Evolutionary conservation across 495 filamentous ascomycete species (phyloP).

Genomic region (Parmelia sp.): DNA sequence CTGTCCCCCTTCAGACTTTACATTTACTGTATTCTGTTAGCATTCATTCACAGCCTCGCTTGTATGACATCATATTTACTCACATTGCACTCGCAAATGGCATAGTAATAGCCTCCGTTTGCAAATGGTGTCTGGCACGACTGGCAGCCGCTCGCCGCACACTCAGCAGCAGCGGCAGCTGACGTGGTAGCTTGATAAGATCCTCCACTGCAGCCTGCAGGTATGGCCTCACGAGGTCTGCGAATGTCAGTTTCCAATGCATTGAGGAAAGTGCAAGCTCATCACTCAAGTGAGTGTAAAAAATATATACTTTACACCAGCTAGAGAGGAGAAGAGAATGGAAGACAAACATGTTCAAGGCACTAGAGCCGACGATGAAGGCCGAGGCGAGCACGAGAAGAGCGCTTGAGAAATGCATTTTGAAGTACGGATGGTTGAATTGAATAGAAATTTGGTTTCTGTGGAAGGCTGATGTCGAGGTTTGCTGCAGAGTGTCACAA

Average conservation of each 20-base stretch:
- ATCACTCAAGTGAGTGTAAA: not conserved
- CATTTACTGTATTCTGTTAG: not conserved
- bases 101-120: not conserved
- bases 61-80: not conserved
- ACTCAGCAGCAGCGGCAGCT: not conserved
- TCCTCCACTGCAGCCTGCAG: conserved; percentile 13
- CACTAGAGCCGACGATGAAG: not conserved
- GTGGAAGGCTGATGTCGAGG: not conserved
- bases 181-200: conserved; percentile 6
- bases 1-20: not conserved
- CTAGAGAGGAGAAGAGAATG: not conserved
- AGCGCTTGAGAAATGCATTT: conserved; percentile 1
- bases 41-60: not conserved
- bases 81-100: not conserved
- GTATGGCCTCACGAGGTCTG: conserved; percentile 8
- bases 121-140: not conserved
- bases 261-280: not conserved
- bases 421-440: not conserved
- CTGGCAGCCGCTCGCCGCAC: conserved; percentile 4
- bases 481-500: not conserved
- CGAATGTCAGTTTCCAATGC: not conserved
- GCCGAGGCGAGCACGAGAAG: not conserved
- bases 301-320: not conserved
- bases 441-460: not conserved
- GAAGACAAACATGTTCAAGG: not conserved